Base-by-base conservation (phyloP, 768 basidiomycete species). In the Tricholoma hemisulphureum region DNA sequence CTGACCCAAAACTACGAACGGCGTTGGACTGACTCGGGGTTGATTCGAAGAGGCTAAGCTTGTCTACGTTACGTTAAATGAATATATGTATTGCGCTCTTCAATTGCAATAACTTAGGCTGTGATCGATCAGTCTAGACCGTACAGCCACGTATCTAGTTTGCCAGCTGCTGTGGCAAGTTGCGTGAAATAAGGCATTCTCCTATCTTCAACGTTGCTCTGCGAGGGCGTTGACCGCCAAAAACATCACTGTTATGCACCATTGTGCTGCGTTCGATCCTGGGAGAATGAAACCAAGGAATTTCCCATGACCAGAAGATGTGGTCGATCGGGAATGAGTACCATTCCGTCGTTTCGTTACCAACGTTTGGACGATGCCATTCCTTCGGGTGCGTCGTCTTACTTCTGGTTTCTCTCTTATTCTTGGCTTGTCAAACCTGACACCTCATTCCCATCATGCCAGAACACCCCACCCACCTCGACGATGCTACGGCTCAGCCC, bases 331-430 rank as follows among this genome's bases (percentile, higher is more conserved):
- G 20, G 34, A 66, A 48, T 46, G 59, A 55, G 66, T 75, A 77
- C 75, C 75, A 63, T 65, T 71, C 71, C 66, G 66, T 69, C 71
- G 74, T 75, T 77, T 74, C 75, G 66, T 67, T 64, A 61, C 66
- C 61, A 61, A 60, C 3, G n/a, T 29, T 29, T 49, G 46, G 46
- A 49, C 46, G 62, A 57, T 61, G 49, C 52, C 61, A 63, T 68
- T 71, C 76, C 75, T 69, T 70, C 75, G 75, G 75, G 72, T 77
- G 69, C 64, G 67, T 71, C 65, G 62, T 66, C 64, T 67, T 69
- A 66, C 63, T 70, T 67, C 63, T 66, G 65, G 66, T 66, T 67
- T 59, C 34, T 67, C 74, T 65, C 64, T 69, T 63, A 65, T 65
- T 60, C 55, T 58, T 62, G 52, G 18, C 57, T 37, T 51, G 49